These are phyloP conservation scores for Fusarium ramigenum DNA, from an alignment of 2,329 filamentous ascomycete genomes.

Conservation along the genomic window DNA sequence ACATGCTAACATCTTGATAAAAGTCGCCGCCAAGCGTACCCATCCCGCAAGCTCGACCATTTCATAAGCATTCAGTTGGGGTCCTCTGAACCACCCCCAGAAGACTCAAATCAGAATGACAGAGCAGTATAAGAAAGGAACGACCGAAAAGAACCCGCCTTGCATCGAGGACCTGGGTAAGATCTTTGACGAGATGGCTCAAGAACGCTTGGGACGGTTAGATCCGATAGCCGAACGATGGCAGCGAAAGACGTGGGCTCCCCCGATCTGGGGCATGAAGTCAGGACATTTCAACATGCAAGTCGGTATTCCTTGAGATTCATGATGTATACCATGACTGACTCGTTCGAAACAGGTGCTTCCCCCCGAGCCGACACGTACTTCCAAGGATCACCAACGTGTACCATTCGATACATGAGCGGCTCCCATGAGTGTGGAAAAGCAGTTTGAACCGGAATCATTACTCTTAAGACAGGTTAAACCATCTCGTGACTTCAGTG, in stretches of 20 bases:
- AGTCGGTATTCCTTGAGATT: too few relatives aligned
- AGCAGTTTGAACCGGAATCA: too few relatives aligned
- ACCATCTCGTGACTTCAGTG: too few relatives aligned
- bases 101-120: not conserved
- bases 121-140: not conserved
- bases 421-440: too few relatives aligned
- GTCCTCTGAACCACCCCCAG: not conserved
- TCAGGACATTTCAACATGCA: too few relatives aligned
- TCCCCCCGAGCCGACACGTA: not conserved
- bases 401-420: too few relatives aligned
- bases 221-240: too few relatives aligned
- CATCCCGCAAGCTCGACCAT: not conserved
- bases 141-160: not conserved
- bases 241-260: not conserved
- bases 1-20: rapidly evolving
- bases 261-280: not conserved
- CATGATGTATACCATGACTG: too few relatives aligned
- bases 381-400: not conserved
- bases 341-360: not conserved
- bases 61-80: not conserved
- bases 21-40: not conserved
- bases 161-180: not conserved
- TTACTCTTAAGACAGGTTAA: too few relatives aligned
- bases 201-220: not conserved
- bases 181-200: not conserved